Evolutionary conservation across 2,329 filamentous ascomycete species (phyloP).

Genomic region (Colletotrichum tabaci): DNA sequence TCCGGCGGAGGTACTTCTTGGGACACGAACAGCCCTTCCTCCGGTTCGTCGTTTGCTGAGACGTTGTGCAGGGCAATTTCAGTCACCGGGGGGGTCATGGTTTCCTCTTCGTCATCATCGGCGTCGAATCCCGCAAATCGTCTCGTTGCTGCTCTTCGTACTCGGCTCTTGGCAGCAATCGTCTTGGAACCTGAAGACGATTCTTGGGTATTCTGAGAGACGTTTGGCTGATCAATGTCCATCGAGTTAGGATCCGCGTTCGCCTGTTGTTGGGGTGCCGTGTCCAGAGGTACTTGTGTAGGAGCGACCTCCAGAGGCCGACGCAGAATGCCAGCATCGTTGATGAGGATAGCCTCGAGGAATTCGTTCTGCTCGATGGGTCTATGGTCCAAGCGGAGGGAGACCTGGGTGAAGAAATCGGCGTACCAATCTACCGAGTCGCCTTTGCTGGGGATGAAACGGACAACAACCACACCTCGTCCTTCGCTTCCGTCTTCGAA

Average conservation of each 20-base stretch:
- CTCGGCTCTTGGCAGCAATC: slow-evolving; percentile 44
- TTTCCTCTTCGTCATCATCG: slow-evolving; percentile 58
- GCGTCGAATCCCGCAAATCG: slow-evolving; percentile 82
- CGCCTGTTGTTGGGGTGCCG: slow-evolving; percentile 41
- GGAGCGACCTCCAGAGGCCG: slow-evolving; percentile 73
- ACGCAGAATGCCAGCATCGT: slow-evolving; percentile 81
- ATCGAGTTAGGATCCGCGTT: slow-evolving; percentile 41
- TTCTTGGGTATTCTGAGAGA: slow-evolving; percentile 36
- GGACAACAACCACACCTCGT: slow-evolving; percentile 84
- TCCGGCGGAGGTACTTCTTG: slow-evolving; percentile 54
- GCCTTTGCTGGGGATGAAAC: slow-evolving; percentile 74
- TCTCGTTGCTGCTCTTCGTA: slow-evolving; percentile 51
- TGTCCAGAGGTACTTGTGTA: slow-evolving; percentile 48
- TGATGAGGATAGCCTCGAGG: slow-evolving; percentile 87
- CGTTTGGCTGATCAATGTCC: slow-evolving; percentile 46
- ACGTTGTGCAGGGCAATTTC: slow-evolving; percentile 11
- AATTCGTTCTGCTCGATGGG: slow-evolving; percentile 93
- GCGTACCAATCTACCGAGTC: slow-evolving; percentile 75
- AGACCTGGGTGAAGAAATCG: slow-evolving; percentile 78
- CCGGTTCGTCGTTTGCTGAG: slow-evolving; percentile 47
- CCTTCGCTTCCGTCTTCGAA: slow-evolving; percentile 76
- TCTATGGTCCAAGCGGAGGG: slow-evolving; percentile 81
- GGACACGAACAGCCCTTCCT: slow-evolving; percentile 70
- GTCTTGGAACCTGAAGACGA: slow-evolving; percentile 42
- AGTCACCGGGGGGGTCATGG: slow-evolving; percentile 49